These are phyloP conservation scores for Pseudonectria foliicola DNA, from an alignment of 2,329 filamentous ascomycete species.

Conservation along the genomic window DNA sequence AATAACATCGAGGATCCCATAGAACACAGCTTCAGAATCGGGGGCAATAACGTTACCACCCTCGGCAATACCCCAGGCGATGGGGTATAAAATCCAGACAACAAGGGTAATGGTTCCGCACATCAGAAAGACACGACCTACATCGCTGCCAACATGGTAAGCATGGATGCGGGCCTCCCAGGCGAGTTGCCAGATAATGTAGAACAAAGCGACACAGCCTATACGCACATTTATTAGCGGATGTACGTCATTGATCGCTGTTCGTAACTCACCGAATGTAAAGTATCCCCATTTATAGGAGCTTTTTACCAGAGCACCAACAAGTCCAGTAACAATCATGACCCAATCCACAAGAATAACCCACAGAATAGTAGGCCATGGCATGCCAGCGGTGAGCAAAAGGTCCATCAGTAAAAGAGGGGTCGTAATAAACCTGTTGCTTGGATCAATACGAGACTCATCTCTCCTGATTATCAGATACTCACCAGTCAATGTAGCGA, in stretches of 20 bases:
- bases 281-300: constrained; percentile 53
- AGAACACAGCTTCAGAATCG: constrained; percentile 62
- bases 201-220: constrained; percentile 35
- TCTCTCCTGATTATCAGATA: not conserved
- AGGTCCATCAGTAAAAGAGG: constrained; percentile 57
- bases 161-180: constrained; percentile 41
- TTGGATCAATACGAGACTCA: not conserved
- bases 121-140: constrained; percentile 45
- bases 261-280: constrained; percentile 32
- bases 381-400: constrained; percentile 50
- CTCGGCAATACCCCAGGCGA: constrained; percentile 46
- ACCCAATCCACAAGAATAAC: constrained; percentile 41
- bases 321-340: constrained; percentile 40
- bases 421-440: constrained; percentile 47
- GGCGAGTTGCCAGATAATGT: constrained; percentile 38
- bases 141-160: constrained; percentile 42
- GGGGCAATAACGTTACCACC: constrained; percentile 48
- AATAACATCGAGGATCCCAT: constrained; percentile 58
- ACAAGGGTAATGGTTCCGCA: constrained; percentile 51
- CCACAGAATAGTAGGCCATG: constrained; percentile 46
- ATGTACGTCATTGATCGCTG: no score
- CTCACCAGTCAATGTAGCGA: constrained; percentile 42
- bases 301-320: constrained; percentile 38
- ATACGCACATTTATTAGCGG: no score
- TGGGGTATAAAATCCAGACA: constrained; percentile 49